Conservation (phyloP, 2,329 filamentous ascomycete genomes). For the Neopestalotiopsis sp. region DNA sequence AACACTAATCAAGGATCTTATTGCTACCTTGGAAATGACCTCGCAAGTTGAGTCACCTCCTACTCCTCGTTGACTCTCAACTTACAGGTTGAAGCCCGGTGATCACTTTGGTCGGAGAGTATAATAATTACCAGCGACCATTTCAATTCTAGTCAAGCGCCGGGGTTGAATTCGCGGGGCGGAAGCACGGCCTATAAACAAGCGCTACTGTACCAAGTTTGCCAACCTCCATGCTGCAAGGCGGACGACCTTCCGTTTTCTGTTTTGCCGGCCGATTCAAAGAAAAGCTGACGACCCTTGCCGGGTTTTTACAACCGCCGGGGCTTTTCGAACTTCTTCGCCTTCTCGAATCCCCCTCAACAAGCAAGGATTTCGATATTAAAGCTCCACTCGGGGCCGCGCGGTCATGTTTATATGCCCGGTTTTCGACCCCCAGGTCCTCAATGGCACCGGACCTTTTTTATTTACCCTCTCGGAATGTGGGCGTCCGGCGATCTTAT, state of each 20-base stretch:
- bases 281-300: too few relatives aligned
- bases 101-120: too few relatives aligned
- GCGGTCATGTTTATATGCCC: not conserved
- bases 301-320: too few relatives aligned
- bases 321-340: not conserved
- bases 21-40: too few relatives aligned
- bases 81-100: too few relatives aligned
- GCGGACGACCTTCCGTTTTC: not conserved
- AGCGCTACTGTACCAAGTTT: not conserved
- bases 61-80: too few relatives aligned
- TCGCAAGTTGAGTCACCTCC: too few relatives aligned
- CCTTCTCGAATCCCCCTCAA: not conserved
- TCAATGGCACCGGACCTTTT: not conserved
- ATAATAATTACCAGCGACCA: too few relatives aligned
- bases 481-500: not conserved
- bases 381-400: not conserved
- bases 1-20: too few relatives aligned
- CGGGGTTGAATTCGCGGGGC: not conserved
- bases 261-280: not conserved
- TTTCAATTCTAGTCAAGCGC: not conserved
- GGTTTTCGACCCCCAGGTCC: not conserved
- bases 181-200: not conserved
- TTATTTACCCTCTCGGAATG: not conserved
- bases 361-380: not conserved
- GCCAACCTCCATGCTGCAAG: not conserved